A percentile compares a stretch with the other conserved stretches of the same genome.
phyloP scores from a whole-genome alignment of 2,329 filamentous ascomycete genomes.

The Xylariaceae sp. region DNA sequence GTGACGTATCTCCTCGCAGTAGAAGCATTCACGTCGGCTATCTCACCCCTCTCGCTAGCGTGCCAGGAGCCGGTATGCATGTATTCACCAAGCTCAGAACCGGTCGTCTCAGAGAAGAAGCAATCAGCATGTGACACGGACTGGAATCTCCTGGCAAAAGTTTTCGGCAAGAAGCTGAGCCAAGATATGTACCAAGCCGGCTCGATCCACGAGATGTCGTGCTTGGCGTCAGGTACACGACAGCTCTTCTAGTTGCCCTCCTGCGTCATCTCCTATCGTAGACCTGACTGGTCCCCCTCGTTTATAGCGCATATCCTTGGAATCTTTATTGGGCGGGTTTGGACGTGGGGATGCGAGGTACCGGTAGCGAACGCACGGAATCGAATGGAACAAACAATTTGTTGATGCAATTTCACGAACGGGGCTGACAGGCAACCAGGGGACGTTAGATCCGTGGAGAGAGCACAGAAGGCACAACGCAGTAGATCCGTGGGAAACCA shows the following conservation, averaged over 20 bases:
- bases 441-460: neutral
- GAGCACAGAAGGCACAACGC: neutral
- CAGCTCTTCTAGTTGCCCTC: conserved; percentile 2
- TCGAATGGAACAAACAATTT: neutral
- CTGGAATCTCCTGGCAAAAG: neutral
- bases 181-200: conserved; percentile 17
- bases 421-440: neutral
- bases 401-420: neutral
- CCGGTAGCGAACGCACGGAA: conserved; percentile 3
- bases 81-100: neutral
- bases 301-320: conserved; percentile 18
- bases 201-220: conserved; percentile 14
- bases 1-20: conserved; percentile 15
- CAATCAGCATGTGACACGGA: neutral
- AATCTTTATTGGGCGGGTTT: neutral
- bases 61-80: conserved; percentile 10
- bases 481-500: too few relatives aligned
- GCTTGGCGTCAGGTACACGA: conserved; percentile 19
- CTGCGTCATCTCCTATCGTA: neutral
- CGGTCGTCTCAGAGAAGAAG: neutral
- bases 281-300: conserved; percentile 8
- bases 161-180: conserved; percentile 8
- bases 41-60: neutral
- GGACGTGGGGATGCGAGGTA: conserved; percentile 4
- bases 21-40: conserved; percentile 2